Base-by-base conservation (phyloP, 2,329 filamentous ascomycete genomes). In the Stachybotrys echinatus region DNA sequence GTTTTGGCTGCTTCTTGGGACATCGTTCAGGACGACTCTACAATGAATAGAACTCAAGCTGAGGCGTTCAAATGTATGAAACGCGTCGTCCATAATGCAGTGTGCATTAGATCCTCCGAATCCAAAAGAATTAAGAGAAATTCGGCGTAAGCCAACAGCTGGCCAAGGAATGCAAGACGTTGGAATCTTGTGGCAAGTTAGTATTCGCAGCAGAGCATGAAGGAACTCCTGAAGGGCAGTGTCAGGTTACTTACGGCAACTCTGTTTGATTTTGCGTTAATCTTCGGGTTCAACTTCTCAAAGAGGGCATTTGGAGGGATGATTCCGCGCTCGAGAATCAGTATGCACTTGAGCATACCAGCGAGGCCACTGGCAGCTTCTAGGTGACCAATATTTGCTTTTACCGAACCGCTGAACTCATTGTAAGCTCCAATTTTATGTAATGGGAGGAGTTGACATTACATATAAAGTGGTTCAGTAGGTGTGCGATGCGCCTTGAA, bases 51-150 rank as follows among this genome's bases (percentile, higher is more conserved):
- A 23, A 8, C n/a, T 37, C 23, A 46, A 18, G 7, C 17, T 19
- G 23, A 34, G 27, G 10, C 8, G 10, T 14, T 46, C 18, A n/a
- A 46, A 12, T 4, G n/a, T 20, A 19, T 46, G 44, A 23, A 17
- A 46, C 19, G 55, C 48, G 38, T 57, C 53, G 2, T 68, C 66
- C 6, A 73, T 52, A 12, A 75, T 64, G 0, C 67, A 60, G 49
- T 74, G 73, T 1, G 65, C 66, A 51, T 75, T 76, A 7, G 72
- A 69, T 37, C 66, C 71, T 8, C 70, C 74, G 22, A 71, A 75
- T 0, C 74, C 74, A 45, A 77, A 78, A 47, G 66, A 70, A 58
- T 77, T 77, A 46, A 78, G 63, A 7, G 52, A 56, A 3, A 53
- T 42, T 0, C 55, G 52, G 0, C 55, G 49, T 1, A 54, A 12